These are phyloP conservation scores for Mucor ambiguus DNA, from an alignment of 371 early-diverging fungal species.

Conservation along the genomic window DNA sequence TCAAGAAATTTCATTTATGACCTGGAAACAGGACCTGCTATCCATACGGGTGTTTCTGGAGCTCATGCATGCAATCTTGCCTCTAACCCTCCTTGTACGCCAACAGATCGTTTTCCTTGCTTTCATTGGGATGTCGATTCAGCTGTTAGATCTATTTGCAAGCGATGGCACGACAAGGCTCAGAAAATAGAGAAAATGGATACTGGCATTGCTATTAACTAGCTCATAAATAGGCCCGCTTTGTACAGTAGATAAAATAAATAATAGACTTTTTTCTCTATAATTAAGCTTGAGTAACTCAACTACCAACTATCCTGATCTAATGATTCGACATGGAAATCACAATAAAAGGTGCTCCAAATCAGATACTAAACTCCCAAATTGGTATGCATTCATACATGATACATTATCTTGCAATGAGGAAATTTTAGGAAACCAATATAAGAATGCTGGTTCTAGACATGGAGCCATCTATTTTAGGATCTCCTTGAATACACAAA, in stretches of 20 bases:
- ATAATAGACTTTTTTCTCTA: not conserved
- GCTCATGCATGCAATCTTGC: not conserved
- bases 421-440: not conserved
- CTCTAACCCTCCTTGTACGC: not conserved
- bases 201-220: not conserved
- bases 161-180: constrained; percentile 8
- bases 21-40: not conserved
- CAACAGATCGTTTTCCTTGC: constrained; percentile 20
- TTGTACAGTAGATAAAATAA: not conserved
- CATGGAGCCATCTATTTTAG: not conserved
- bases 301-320: not conserved
- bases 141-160: constrained; percentile 17
- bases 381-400: not conserved
- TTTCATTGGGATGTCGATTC: constrained; percentile 28
- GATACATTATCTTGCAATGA: not conserved
- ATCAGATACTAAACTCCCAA: not conserved
- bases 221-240: not conserved
- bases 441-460: not conserved
- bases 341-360: not conserved
- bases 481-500: not conserved
- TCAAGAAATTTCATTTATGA: constrained; percentile 11
- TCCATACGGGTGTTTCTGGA: not conserved
- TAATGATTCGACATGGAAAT: not conserved
- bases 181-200: not conserved
- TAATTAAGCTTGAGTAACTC: not conserved